Evolutionary conservation across 495 filamentous ascomycete species (phyloP), one percentile per base, ranked within the genome.

Genomic region (Cenococcum geophilum): DNA sequence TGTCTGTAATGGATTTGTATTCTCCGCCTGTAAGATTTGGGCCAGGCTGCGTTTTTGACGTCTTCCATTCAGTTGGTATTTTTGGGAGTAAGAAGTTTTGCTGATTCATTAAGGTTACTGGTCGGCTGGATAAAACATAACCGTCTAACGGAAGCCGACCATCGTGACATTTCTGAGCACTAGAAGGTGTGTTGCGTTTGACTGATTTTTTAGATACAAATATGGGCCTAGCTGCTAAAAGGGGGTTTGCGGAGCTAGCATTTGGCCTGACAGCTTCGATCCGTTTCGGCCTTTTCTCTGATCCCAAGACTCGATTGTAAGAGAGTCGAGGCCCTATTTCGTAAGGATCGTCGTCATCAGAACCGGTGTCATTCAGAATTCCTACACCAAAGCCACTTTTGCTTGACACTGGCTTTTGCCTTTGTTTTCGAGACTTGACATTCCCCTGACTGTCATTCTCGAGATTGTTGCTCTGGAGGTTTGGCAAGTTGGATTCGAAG

Each of bases 301-400:
- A 87, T 27, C 89, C 92, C 69, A 97, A 86, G 4, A 84, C 80
- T 51, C 84, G 79, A 66, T 89, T 96, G 72, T 96, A 96, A n/a
- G 87, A 89, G 70, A 95, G 92, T 68, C 84, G 84, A 8, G 93
- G 93, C 0, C 93, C 92, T 21, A 97, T 82, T 49, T 89, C 89
- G 74, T 97, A 97, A 0, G 89, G 89, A 68, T 97, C 95, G 69
- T 97, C 93, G 58, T 97, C 92, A 67, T 97, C 93, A n/a, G 93
- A 97, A 3, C 91, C 92, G 18, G 86, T 95, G 61, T 97, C 93
- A 68, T 97, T 98, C 55, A 98, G 73, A 21, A 97, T 77, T 2
- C 93, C 93, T 14, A 95, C 87, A 0, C 93, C 93, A 51, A 98
- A 90, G 0, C 86, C 88, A 3, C 58, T 50, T 50, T 65, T 67